Evolutionary conservation across 2,329 filamentous ascomycete genomes (phyloP).

Genomic region (Xylariaceae sp.): DNA sequence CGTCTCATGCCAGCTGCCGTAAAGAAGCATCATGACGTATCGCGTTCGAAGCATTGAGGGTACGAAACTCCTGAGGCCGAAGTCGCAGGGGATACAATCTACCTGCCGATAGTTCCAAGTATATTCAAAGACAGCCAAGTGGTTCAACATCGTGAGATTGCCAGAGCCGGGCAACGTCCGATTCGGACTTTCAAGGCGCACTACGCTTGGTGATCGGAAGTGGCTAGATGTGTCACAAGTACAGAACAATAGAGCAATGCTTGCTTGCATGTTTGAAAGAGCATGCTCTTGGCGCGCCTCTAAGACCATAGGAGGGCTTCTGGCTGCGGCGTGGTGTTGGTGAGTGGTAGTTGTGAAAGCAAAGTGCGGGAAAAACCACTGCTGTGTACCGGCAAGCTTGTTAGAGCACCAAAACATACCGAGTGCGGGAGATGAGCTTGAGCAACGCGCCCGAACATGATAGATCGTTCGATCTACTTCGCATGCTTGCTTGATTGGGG

Average conservation of each 20-base stretch:
- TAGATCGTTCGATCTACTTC: constrained; percentile 5
- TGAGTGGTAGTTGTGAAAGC: background rate
- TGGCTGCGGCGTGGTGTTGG: background rate
- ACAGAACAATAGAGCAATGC: background rate
- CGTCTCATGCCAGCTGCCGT: background rate
- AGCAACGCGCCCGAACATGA: background rate
- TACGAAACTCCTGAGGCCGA: background rate
- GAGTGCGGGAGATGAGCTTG: background rate
- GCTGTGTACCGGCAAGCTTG: background rate
- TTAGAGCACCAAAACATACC: background rate
- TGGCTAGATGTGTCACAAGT: constrained; percentile 15
- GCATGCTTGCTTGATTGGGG: background rate
- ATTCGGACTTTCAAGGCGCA: background rate
- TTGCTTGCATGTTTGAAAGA: background rate
- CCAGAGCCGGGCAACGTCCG: background rate
- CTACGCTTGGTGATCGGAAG: background rate
- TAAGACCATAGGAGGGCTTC: background rate
- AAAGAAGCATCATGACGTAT: background rate
- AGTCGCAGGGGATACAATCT: background rate
- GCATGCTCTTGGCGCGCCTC: background rate
- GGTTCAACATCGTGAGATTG: background rate
- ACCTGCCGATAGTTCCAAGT: background rate
- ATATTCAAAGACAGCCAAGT: background rate
- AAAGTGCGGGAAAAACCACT: background rate
- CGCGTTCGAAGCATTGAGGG: background rate